Evolutionary conservation across 306 rosid genomes (phyloP), one percentile per base, ranked within the genome.

Genomic region (Acacia confusa): DNA sequence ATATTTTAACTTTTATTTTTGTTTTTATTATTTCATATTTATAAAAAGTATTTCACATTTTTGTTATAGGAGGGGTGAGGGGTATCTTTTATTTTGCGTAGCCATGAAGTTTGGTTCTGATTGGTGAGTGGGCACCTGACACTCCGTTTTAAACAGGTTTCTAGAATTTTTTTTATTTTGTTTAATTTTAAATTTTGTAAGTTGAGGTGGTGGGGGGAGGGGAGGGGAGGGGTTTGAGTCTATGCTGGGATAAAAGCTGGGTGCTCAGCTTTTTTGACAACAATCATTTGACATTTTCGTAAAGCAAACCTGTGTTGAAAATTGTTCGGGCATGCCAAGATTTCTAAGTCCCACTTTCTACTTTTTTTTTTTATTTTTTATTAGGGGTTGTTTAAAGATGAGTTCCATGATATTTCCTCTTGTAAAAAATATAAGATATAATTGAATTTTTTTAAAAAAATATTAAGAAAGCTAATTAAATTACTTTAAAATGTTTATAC

Each of bases 231-330:
- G 32, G 34, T 24, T 58, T 24, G 15, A 22, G 17, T 11, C 4
- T 3, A 24, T 12, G 34, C 17, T 3, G 16, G 30, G 20, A 4
- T 25, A 60, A 60, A 60, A 4, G 34, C 34, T 4, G 27, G 16
- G 48, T 19, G 22, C 24, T 52, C 22, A 11, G 71, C 25, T 77
- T 67, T 83, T 83, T 80, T 86, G 87, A 86, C 87, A 17, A 67
- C 71, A 10, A 58, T 47, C 41, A 75, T 77, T 77, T 25, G 80
- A 75, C 78, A 36, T 25, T 25, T 25, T 25, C 34, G 34, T 11
- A 60, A 60, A 60, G 34, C 27, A 55, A 8, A 9, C 61, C 61
- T 19, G 12, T 20, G 58, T 52, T 52, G 58, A 52, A 52, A 48
- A 12, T 44, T 44, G 48, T 11, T 44, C 17, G 16, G 0, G 4